Conservation (phyloP, 139 green algal genomes). For the Microglena sp. region DNA sequence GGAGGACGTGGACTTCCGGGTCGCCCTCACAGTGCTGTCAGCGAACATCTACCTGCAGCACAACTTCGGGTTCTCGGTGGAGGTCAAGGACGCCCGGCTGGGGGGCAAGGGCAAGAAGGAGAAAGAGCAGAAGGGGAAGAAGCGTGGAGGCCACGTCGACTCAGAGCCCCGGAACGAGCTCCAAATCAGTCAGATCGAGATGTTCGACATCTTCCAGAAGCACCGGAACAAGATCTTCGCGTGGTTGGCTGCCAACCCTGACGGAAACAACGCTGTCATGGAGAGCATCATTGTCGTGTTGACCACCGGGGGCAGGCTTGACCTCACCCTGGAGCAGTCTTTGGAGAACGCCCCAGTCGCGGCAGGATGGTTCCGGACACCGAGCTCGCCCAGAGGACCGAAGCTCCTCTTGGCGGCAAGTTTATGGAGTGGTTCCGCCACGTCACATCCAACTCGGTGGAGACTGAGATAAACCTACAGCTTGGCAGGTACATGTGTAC, state of each 20-base stretch:
- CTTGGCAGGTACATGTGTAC: not conserved
- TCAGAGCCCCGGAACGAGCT: not conserved
- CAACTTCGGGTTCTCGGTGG: not conserved
- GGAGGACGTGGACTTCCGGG: not conserved
- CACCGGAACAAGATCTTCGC: not conserved
- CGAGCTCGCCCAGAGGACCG: too few relatives aligned
- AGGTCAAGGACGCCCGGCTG: not conserved
- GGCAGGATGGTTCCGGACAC: not conserved
- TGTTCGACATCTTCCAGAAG: not conserved
- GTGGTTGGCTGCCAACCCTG: not conserved
- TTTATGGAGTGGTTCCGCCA: not conserved
- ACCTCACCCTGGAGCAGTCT: not conserved
- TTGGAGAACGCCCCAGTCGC: not conserved
- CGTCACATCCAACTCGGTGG: not conserved
- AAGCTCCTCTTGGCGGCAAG: not conserved
- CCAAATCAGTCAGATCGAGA: not conserved
- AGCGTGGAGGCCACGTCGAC: not conserved
- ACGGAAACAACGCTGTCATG: not conserved
- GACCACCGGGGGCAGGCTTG: not conserved
- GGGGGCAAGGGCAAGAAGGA: not conserved
- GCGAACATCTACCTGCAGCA: not conserved
- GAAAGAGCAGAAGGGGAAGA: not conserved
- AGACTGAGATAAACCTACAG: not conserved
- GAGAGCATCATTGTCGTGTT: not conserved
- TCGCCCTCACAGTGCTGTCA: not conserved